Percentiles rank a stretch among this genome's conserved stretches.
Conservation (phyloP, 1,284 basidiomycete genomes). For the Megacollybia platyphylla region DNA sequence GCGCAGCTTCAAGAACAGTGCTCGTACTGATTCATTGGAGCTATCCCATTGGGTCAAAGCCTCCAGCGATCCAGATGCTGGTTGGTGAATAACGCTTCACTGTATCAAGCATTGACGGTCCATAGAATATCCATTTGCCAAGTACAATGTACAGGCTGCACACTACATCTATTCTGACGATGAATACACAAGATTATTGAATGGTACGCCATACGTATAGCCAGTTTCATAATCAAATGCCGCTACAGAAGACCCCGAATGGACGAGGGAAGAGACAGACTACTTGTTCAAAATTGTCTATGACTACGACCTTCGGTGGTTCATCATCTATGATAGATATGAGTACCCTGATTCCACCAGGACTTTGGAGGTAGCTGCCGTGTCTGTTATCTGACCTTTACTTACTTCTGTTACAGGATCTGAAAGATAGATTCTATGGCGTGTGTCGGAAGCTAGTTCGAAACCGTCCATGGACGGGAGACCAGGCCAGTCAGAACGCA, state of each 20-base stretch:
- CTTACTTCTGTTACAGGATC: conserved; percentile 41
- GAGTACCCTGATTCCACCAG: conserved; percentile 47
- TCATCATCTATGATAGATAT: conserved; percentile 87
- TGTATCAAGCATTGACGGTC: background rate
- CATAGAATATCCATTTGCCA: conserved; percentile 65
- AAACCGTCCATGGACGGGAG: conserved; percentile 71
- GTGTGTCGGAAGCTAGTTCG: conserved; percentile 85
- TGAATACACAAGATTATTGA: conserved; percentile 77
- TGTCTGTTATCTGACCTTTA: background rate
- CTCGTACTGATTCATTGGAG: conserved; percentile 43
- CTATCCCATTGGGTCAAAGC: conserved; percentile 65
- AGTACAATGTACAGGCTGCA: conserved; percentile 65
- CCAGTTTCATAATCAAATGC: background rate
- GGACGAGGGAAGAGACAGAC: conserved; percentile 93
- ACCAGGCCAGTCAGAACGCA: conserved; percentile 58
- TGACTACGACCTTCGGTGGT: conserved; percentile 85
- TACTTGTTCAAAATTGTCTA: conserved; percentile 79
- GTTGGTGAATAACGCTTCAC: conserved; percentile 18
- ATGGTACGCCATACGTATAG: conserved; percentile 34
- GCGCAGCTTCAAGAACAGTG: conserved; percentile 57
- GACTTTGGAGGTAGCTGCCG: conserved; percentile 50
- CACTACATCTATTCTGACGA: conserved; percentile 80
- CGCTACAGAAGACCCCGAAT: conserved; percentile 52
- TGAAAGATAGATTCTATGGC: conserved; percentile 92
- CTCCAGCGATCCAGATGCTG: conserved; percentile 34